Conservation (phyloP, 1,139 yeast genomes). For the Candida labiduridarum region DNA sequence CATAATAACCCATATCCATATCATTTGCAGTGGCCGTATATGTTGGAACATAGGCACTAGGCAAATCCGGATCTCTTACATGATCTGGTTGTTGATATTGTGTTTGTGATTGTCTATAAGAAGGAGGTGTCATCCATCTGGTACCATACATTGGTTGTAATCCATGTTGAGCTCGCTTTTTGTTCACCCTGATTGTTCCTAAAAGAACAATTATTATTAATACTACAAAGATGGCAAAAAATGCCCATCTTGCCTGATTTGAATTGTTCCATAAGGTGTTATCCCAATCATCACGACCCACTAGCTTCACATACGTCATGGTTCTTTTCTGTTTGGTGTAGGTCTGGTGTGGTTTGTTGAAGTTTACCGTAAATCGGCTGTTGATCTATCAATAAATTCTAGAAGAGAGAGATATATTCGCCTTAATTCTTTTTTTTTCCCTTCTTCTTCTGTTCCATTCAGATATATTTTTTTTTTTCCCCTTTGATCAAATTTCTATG, state of each 20-base stretch:
- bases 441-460: background rate
- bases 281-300: constrained; percentile 14
- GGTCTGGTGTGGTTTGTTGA: no score
- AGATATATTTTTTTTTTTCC: no score
- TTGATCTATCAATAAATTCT: background rate
- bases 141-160: constrained; percentile 77
- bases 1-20: constrained; percentile 81
- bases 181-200: constrained; percentile 60
- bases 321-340: background rate
- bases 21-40: constrained; percentile 68
- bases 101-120: constrained; percentile 73
- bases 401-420: background rate
- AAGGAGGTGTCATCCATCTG: constrained; percentile 90
- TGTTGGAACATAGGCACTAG: constrained; percentile 58
- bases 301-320: background rate
- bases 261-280: constrained; percentile 25
- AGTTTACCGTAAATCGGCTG: no score
- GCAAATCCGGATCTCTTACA: constrained; percentile 35
- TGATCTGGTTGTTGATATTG: constrained; percentile 51
- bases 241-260: constrained; percentile 57
- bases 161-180: constrained; percentile 61
- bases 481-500: no score
- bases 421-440: background rate
- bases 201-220: constrained; percentile 51
- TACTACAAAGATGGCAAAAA: constrained; percentile 54